Evolutionary conservation across 2,329 filamentous ascomycete genomes (phyloP), one percentile per base, ranked within the genome.

Genomic region (Claviceps digitariae): DNA sequence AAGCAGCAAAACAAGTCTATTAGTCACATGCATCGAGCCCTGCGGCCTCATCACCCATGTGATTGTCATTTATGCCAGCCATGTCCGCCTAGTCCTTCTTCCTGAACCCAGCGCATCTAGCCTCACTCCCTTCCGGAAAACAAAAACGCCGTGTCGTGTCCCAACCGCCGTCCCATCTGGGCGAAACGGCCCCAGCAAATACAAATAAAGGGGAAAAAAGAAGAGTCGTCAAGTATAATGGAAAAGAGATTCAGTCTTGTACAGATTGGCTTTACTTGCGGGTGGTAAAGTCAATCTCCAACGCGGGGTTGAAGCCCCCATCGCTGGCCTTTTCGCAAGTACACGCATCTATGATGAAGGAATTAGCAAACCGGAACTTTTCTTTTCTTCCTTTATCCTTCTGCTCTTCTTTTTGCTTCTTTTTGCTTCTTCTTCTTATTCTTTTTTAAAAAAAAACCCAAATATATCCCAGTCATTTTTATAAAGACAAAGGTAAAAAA

Each of bases 221-320:
- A 49, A 49, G 6, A 50, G 25, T 20, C 40, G 20, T 9, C 8
- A 41, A 41, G 3, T 21, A 41, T 1, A 41, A 41, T 41, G 40
- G 9, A n/a, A 41, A 12, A 12, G 10, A 2, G 31, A 10, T 34
- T 9, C 9, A 34, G 31, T 34, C 8, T 44, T 2, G 0, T 4
- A 25, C 1, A 34, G 10, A 34, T 15, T 31, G 4, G 34, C 34
- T 38, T 38, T 25, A 77, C 60, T 72, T 71, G 72, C 78, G 81
- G 52, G 84, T 88, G 40, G 90, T 96, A 66, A 95, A 96, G 69
- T 96, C 90, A 50, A 79, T 87, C 79, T 96, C 90, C 60, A 84
- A 76, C 29, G 68, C 66, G 48, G 81, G 77, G 59, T 85, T 80
- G 55, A 76, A 75, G 41, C 79, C 79, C 52, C 81, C 77, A 59